phyloP scores from a whole-genome alignment of 768 basidiomycete species.

The Steccherinum ochraceum region DNA sequence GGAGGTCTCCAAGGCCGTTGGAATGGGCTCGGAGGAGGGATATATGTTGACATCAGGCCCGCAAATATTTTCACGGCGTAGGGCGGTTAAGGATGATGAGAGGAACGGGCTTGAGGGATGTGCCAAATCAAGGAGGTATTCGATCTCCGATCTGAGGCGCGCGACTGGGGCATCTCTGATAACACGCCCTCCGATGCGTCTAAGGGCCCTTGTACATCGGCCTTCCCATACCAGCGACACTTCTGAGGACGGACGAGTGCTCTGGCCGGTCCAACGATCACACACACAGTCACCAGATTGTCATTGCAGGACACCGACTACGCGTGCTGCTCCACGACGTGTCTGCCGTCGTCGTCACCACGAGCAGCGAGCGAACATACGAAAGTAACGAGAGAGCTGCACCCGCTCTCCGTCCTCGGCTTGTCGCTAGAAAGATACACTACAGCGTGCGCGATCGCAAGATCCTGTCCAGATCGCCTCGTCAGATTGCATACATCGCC shows the following conservation, averaged over 20 bases:
- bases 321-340: no score
- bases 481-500: no score
- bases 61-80: neutral
- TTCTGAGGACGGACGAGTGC: neutral
- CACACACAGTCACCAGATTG: neutral
- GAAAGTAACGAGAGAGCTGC: no score
- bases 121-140: neutral
- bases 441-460: no score
- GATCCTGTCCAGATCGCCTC: no score
- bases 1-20: conserved; percentile 23
- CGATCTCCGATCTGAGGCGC: neutral
- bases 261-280: conserved; percentile 3
- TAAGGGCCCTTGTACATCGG: conserved; percentile 6
- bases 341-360: no score
- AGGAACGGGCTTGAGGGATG: neutral
- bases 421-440: no score
- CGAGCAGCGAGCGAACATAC: no score
- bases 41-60: neutral
- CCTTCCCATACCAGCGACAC: conserved; percentile 3
- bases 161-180: neutral
- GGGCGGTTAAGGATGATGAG: neutral
- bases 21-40: neutral
- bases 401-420: no score
- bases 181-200: neutral
- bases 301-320: neutral